Conservation (phyloP, 139 green algal species). For the Raphidocelis subcapitata region DNA sequence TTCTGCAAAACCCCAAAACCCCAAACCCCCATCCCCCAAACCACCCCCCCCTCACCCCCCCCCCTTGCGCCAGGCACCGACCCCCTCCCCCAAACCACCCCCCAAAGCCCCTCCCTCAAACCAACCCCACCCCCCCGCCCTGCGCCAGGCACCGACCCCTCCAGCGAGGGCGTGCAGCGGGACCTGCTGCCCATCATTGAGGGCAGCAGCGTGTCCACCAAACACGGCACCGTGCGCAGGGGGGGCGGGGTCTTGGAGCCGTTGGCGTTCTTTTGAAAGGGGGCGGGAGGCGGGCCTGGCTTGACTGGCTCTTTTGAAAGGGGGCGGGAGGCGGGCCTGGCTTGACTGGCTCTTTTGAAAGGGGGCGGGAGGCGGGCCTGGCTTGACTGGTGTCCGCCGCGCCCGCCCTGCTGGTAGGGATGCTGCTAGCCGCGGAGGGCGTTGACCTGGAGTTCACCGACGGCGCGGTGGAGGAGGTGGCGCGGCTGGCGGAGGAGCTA, state of each 20-base stretch:
- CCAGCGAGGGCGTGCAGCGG: slow-evolving; percentile 85
- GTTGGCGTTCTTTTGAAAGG: too few relatives aligned
- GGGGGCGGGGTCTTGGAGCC: too few relatives aligned
- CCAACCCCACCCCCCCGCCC: not conserved
- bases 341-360: too few relatives aligned
- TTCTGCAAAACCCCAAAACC: too few relatives aligned
- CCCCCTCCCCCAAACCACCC: not conserved
- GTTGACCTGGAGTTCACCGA: slow-evolving; percentile 90
- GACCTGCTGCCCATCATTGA: slow-evolving; percentile 98
- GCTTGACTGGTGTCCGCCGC: too few relatives aligned
- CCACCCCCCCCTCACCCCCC: too few relatives aligned
- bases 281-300: too few relatives aligned
- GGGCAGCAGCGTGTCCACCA: slow-evolving; percentile 69
- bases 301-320: too few relatives aligned
- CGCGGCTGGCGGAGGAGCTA: slow-evolving; percentile 80
- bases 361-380: too few relatives aligned
- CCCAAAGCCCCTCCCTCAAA: not conserved
- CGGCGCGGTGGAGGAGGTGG: slow-evolving; percentile 70
- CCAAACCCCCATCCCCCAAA: too few relatives aligned
- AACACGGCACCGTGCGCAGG: slow-evolving; percentile 91
- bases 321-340: too few relatives aligned
- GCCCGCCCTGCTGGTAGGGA: too few relatives aligned
- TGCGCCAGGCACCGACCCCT: slow-evolving; percentile 37
- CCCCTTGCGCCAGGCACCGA: not conserved
- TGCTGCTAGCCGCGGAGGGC: slow-evolving; percentile 87